Evolutionary conservation across 495 filamentous ascomycete species (phyloP), one percentile per base, ranked within the genome.

Genomic region (Penicillium argentinense): DNA sequence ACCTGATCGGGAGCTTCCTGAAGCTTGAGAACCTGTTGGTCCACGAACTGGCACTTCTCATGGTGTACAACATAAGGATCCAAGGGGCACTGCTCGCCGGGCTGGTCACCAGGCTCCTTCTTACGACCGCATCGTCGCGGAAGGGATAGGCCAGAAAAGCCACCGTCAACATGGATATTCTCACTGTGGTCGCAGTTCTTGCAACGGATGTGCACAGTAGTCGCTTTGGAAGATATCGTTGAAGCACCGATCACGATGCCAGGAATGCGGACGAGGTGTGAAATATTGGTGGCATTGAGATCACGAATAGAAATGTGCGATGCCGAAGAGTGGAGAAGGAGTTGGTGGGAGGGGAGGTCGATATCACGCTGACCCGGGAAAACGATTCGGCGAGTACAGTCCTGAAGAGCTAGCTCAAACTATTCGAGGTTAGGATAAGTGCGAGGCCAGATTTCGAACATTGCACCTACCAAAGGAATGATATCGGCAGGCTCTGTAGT

Each of bases 1-100:
- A 99, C 93, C 62, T 97, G 91, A 61, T 99, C 95, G 5, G 95
- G 95, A 9, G 95, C 95, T 68, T 99, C 95, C 64, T 99, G 95
- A 6, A 99, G 81, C 69, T 99, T 99, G 56, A 99, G 84, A 34
- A 97, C 88, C 62, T 99, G 95, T 57, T 97, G 95, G 59, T 99
- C 95, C 59, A 97, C 91, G 63, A 99, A 99, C 50, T 86, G 82
- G 49, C 87, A 95, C 59, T 87, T 91, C 66, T 97, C 95, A 63
- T 99, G 95, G 7, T 92, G 76, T 24, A 99, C 86, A 49, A 92
- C 91, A 62, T 96, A 99, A 5, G 95, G 95, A 59, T 99, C 93
- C 52, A 97, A 72, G 1, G 92, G 91, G 59, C 95, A 99, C 49
- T 84, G 80, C 9, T 82, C 79, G 16, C 81, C 73, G 7, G 71